Conservation (phyloP, 306 rosid genomes). For the Carpinus viminea region DNA sequence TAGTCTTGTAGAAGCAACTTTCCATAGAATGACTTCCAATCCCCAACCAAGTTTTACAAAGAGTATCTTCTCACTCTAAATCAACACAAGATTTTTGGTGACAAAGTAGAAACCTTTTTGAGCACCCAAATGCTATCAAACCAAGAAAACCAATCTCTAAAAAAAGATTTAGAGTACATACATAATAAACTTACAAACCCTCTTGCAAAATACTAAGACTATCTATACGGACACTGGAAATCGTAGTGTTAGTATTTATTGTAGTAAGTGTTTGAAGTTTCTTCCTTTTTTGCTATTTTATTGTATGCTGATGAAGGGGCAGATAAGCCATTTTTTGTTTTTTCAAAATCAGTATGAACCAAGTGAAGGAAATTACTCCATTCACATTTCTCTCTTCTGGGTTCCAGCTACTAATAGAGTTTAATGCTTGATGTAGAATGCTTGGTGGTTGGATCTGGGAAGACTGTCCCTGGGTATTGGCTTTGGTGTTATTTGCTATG, state of each 20-base stretch:
- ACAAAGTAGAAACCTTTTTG: too few relatives aligned
- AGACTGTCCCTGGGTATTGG: slow-evolving; percentile 76
- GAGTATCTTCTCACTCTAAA: too few relatives aligned
- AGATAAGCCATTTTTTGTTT: too few relatives aligned
- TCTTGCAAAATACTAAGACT: too few relatives aligned
- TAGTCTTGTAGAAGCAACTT: background rate
- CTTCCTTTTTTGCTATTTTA: background rate
- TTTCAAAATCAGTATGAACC: background rate
- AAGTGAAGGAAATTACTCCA: background rate
- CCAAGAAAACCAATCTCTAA: too few relatives aligned
- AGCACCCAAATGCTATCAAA: too few relatives aligned
- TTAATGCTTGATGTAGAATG: slow-evolving; percentile 49
- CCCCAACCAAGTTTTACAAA: background rate
- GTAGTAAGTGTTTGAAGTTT: background rate
- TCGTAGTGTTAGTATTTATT: background rate
- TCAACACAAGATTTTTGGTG: too few relatives aligned
- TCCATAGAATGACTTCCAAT: background rate
- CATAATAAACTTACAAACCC: too few relatives aligned
- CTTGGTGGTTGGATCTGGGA: slow-evolving; percentile 80
- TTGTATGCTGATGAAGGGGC: background rate
- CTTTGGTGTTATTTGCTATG: slow-evolving; percentile 72
- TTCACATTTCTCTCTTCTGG: background rate
- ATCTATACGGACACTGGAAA: background rate
- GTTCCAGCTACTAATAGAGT: background rate
- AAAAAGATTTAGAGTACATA: too few relatives aligned